Base-by-base conservation (phyloP, 1,284 basidiomycete genomes). In the Cutaneotrichosporon sp. region DNA sequence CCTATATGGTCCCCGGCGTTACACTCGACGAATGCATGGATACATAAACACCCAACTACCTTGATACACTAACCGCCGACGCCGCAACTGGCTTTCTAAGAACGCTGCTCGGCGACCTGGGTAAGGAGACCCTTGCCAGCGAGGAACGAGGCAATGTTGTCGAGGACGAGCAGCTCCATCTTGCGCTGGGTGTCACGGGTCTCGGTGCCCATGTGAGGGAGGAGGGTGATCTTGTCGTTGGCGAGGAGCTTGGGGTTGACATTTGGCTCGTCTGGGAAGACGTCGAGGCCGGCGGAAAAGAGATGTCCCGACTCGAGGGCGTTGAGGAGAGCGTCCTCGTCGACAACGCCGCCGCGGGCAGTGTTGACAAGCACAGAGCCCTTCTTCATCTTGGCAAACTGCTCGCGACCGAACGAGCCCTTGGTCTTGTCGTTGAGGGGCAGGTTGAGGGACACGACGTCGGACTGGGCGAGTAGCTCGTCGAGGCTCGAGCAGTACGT, bases 131-230 rank as follows among this genome's bases (percentile, higher is more conserved):
- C 69, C 51, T 74, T 65, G 38, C 72, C 72, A 18, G 52, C 50
- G n/a, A 74, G 37, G 30, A 68, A 71, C 20, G 70, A 65, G 38
- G 64, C 62, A 37, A 75, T 61, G 62, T 75, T 73, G 55, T 72
- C 67, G 43, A 74, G 58, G 14, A 66, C 67, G 12, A 69, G 62
- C 21, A 68, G 52, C 51, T 70, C 70, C 69, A 72, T 72, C 73
- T 83, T 82, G 62, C 82, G 81, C 69, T 89, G 87, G 3, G 86
- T 81, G 65, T 92, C 89, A 57, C 82, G 80, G 38, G 84, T 91
- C 70, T 89, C 86, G 2, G 89, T 91, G 36, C 90, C 90, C 84
- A 93, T 85, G 71, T 93, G 91, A 1, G 91, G 91, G 17, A 94
- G 80, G 13, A 94, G 78, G 14, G 85, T 86, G 58, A 89, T 84